These are phyloP conservation scores for Phyllosticta paracitricarpa DNA, from an alignment of 2,329 filamentous ascomycete species.

Conservation along the genomic window DNA sequence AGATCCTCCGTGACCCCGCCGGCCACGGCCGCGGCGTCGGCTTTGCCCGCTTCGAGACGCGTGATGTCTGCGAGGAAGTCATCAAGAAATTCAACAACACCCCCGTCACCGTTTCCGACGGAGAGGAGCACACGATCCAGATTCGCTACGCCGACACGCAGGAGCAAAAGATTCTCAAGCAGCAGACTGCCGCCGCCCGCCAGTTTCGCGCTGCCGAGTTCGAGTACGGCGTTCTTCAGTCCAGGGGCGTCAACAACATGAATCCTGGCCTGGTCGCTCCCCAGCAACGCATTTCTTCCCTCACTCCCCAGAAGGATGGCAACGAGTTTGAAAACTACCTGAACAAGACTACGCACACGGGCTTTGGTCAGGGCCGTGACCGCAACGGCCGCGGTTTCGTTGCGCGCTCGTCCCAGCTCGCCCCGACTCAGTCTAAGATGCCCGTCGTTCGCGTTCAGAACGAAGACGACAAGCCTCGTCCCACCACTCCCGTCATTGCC, in stretches of 20 bases:
- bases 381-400: slow-evolving; percentile 6
- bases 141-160: slow-evolving; percentile 96
- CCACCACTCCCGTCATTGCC: slow-evolving; percentile 10
- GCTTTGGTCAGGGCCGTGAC: slow-evolving; percentile 1
- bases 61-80: slow-evolving; percentile 82
- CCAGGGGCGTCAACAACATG: neutral
- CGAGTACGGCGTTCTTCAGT: slow-evolving; percentile 30
- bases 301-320: slow-evolving; percentile 23
- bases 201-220: slow-evolving; percentile 97
- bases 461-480: slow-evolving; percentile 5
- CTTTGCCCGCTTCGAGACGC: slow-evolving; percentile 87
- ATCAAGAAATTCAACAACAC: slow-evolving; percentile 76
- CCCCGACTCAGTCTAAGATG: slow-evolving; percentile 1
- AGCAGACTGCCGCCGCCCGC: slow-evolving; percentile 86
- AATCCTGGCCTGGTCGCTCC: slow-evolving; percentile 18
- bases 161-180: slow-evolving; percentile 92
- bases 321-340: slow-evolving; percentile 32
- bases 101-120: slow-evolving; percentile 44
- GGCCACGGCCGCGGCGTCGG: slow-evolving; percentile 94
- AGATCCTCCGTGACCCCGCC: slow-evolving; percentile 84
- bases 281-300: slow-evolving; percentile 22
- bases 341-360: slow-evolving; percentile 1
- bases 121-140: slow-evolving; percentile 73
- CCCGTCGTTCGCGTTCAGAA: slow-evolving; percentile 5
- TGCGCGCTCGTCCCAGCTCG: slow-evolving; percentile 6